These are phyloP conservation scores for Blastobotrys mokoenaii DNA, from an alignment of 805 yeast genomes.

Conservation along the genomic window DNA sequence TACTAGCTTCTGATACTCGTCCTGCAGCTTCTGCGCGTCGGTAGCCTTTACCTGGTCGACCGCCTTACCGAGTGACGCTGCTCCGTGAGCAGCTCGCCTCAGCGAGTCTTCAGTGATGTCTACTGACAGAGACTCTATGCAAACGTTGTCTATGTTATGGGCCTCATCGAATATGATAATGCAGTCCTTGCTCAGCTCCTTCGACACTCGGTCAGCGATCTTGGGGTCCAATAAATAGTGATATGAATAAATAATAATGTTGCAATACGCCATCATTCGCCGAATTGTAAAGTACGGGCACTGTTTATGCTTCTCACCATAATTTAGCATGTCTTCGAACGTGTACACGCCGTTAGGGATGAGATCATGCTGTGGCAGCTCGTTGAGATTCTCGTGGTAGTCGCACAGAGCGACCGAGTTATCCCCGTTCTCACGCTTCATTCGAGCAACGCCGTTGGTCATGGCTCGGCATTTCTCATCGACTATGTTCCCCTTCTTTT, in stretches of 20 bases:
- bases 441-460: constrained; percentile 83
- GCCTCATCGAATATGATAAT: constrained; percentile 98
- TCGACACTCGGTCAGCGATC: constrained; percentile 91
- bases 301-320: constrained; percentile 69
- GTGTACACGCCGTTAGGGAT: constrained; percentile 93
- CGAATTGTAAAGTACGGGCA: constrained; percentile 98
- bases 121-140: constrained; percentile 88
- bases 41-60: constrained; percentile 78
- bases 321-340: constrained; percentile 70
- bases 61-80: constrained; percentile 63
- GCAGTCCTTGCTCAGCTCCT: constrained; percentile 83
- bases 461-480: constrained; percentile 94
- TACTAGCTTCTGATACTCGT: constrained; percentile 85
- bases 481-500: constrained; percentile 82
- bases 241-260: constrained; percentile 89
- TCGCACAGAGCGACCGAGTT: constrained; percentile 63
- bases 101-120: constrained; percentile 88
- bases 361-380: constrained; percentile 77
- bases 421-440: constrained; percentile 51
- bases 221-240: constrained; percentile 95
- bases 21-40: constrained; percentile 76
- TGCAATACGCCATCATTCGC: constrained; percentile 90
- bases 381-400: constrained; percentile 83
- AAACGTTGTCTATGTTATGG: constrained; percentile 96
- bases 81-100: constrained; percentile 82